Base-by-base conservation (phyloP, 1,284 basidiomycete species). In the Pascua guehoae region DNA sequence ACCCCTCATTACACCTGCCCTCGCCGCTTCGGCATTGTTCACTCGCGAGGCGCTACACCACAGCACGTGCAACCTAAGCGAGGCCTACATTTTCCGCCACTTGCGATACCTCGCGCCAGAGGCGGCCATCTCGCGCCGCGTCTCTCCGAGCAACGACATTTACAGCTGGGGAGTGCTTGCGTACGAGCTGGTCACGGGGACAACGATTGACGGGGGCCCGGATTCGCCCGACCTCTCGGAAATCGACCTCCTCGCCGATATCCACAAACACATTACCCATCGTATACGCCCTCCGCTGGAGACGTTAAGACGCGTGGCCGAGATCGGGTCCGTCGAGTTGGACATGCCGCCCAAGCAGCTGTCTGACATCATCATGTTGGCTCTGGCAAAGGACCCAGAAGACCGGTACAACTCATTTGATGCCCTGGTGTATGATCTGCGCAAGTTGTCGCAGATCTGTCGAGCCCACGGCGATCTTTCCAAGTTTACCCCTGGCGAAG, bases 91-190 rank as follows among this genome's bases (percentile, higher is more conserved):
- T 32, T 62, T 66, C n/a, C 49, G 60, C 15, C 63, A 73, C 41
- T 53, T 73, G 36, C 65, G 69, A 1, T 73, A 70, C 44, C 64
- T 74, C n/a, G 68, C 72, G 0, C 73, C 73, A 1, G 70, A 70
- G 53, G 62, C 65, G 4, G 64, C 62, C n/a, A 58, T 59, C 32
- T 64, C 57, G 17, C 61, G 60, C 17, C 59, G 58, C 37, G 54
- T 68, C 7, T 58, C 65, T 10, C 49, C 46, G 18, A 47, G 63
- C 8, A 66, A 65, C 32, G 73, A 74, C 50, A 64, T 74, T n/a
- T 76, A 68, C 53, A 62, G 66, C 15, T 72, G 72, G 57, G 74
- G 71, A 2, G 69, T 72, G 4, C 47, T 70, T 10, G 71, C 68
- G 8, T 73, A 71, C 54, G 72, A 74, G 52, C 55, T 73, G 24